Conservation (phyloP, 208 protist genomes). For the Acanthamoeba royreba region DNA sequence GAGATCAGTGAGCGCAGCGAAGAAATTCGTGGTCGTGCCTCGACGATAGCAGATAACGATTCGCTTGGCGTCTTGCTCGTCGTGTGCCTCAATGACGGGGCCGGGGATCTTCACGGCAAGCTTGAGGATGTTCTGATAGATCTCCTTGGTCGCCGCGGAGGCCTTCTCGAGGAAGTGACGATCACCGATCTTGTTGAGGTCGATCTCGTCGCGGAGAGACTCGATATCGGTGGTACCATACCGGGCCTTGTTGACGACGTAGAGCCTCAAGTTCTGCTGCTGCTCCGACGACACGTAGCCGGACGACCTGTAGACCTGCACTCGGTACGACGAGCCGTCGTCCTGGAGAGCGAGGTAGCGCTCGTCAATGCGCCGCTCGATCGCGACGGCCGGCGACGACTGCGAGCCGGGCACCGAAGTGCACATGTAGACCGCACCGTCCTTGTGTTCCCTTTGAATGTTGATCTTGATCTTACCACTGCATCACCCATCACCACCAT, state of each 20-base stretch:
- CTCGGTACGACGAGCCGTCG: conserved; percentile 26
- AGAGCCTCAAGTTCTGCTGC: neutral
- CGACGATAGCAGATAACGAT: conserved; percentile 30
- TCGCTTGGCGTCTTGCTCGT: neutral
- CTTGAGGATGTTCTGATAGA: conserved; percentile 80
- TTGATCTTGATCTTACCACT: conserved; percentile 57
- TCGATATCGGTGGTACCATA: neutral
- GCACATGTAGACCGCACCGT: conserved; percentile 48
- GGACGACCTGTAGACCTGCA: conserved; percentile 6
- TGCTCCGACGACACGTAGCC: neutral
- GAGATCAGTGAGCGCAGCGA: conserved; percentile 53
- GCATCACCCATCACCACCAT: too few species aligned
- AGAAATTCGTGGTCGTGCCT: conserved; percentile 53
- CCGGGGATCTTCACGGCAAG: conserved; percentile 65
- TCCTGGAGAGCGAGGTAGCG: conserved; percentile 54
- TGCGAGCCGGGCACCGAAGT: conserved; percentile 53
- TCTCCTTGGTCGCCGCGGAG: conserved; percentile 67
- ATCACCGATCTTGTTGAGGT: conserved; percentile 57
- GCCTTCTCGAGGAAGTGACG: conserved; percentile 60
- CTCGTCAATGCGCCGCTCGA: conserved; percentile 53
- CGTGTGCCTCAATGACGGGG: conserved; percentile 36
- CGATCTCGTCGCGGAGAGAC: conserved; percentile 31
- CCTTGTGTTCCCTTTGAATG: conserved; percentile 47
- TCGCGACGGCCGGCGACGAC: conserved; percentile 57
- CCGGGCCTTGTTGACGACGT: conserved; percentile 3